Evolutionary conservation across 2,329 filamentous ascomycete species (phyloP), one percentile per base, ranked within the genome.

Genomic region (Penicillium sp.): DNA sequence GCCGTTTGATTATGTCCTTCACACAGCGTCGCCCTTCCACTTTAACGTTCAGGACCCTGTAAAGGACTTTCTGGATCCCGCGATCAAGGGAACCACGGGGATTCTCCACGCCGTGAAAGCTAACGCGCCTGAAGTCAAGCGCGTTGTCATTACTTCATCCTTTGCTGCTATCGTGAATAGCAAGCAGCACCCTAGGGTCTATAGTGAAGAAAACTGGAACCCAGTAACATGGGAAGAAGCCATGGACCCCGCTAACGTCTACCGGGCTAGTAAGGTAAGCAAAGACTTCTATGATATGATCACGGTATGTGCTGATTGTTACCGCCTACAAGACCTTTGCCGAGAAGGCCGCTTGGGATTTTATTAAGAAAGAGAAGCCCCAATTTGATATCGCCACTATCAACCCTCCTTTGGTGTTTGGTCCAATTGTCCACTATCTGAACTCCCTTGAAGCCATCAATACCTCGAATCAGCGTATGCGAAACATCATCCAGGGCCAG

Each of bases 1-100:
- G 0, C 82, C 84, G 0, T 88, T 93, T 57, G 85, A 89, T 62
- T 85, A 81, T 42, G 87, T 93, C 45, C 79, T 90, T 47, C 87
- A 90, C 68, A 89, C 87, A 6, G 87, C 88, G 2, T 86, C 82
- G 0, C 88, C 89, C 0, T 92, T 89, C 74, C 85, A 88, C 62
- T 81, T 85, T 67, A 87, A 86, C 31, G 84, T 94, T 50, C 56
- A 89, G 33, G 81, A 86, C 59, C 85, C 88, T 16, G 79, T 93
- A 57, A 84, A 86, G 64, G 76, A 77, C 54, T 74, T 85, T 28
- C 70, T 85, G 33, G 83, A 85, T 58, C 82, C 83, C 13, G 84
- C 84, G 9, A 74, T 86, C 56, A 84, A 85, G 59, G 84, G 84
- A 48, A 86, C 84, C 0, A 84, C 80, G 0, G 83, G 83, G 12